These are phyloP conservation scores for Cladosporium sphaerospermum DNA, from an alignment of 2,329 filamentous ascomycete species.

Conservation along the genomic window DNA sequence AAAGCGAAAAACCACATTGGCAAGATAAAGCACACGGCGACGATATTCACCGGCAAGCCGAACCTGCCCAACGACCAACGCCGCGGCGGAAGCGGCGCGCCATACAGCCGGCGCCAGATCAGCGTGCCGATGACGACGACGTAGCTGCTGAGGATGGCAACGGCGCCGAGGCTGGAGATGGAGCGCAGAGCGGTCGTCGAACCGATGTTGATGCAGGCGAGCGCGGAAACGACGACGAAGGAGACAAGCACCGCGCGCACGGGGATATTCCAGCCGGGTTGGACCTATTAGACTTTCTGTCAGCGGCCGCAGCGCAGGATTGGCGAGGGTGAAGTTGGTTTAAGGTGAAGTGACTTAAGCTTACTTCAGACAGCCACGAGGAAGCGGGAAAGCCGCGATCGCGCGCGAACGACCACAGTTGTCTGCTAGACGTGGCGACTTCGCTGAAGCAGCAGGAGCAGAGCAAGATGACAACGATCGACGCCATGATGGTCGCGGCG, in stretches of 20 bases:
- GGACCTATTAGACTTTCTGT: constrained; percentile 1
- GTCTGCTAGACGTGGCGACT: constrained; percentile 34
- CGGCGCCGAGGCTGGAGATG: constrained; percentile 17
- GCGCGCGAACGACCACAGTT: constrained; percentile 37
- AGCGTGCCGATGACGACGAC: constrained; percentile 17
- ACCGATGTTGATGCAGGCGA: constrained; percentile 33
- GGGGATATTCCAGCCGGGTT: constrained; percentile 20
- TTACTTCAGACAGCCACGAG: constrained; percentile 8
- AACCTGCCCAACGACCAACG: constrained; percentile 19
- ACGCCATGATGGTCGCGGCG: constrained; percentile 28
- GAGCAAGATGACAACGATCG: constrained; percentile 29
- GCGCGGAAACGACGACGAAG: constrained; percentile 20
- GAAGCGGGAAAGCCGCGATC: constrained; percentile 29
- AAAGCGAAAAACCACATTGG: constrained; percentile 51
- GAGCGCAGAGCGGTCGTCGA: constrained; percentile 37
- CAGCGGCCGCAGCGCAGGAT: background rate
- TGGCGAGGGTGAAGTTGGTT: background rate
- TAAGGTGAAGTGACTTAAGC: background rate
- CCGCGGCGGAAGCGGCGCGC: constrained; percentile 14
- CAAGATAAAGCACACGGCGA: constrained; percentile 34
- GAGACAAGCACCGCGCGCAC: constrained; percentile 22
- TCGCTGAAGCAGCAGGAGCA: constrained; percentile 29
- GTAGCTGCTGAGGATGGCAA: constrained; percentile 18
- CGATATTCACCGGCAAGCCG: constrained; percentile 31
- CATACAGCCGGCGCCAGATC: constrained; percentile 16